Base-by-base conservation (phyloP, 2,329 filamentous ascomycete species). In the Microcyclosporella mali region DNA sequence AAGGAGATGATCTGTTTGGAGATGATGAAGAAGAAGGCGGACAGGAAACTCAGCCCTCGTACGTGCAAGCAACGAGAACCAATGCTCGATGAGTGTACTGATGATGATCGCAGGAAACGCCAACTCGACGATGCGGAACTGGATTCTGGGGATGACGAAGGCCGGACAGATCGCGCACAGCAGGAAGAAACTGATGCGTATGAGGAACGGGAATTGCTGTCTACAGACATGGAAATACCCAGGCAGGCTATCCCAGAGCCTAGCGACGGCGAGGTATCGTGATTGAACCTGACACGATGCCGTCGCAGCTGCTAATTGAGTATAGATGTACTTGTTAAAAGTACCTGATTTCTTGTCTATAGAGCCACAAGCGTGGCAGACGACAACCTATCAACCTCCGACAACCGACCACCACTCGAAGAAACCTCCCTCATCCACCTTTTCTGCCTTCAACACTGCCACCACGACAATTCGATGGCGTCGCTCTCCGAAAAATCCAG, bases 321-420 rank as follows among this genome's bases (percentile, higher is more conserved):
- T 4, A 11, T 43, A 86, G 82, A 70, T 86, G 37, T 82, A 84
- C 63, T 72, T 83, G 4, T 65, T 88, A 56, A 82, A 81, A 52
- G 73, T 90, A 2, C 85, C 85, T 21, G 74, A 77, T 16, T 89
- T 89, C 66, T 69, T 90, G 56, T 78, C 77, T 39, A 73, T 88
- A 50, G 73, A 84, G 32, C 82, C 85, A 14, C 74, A 77, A 46
- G 73, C 78, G 47, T 90, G 84, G 70, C 72, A 80, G 40, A 68
- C 78, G 31, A 76, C 79, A 34, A 79, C 72, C 2, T 90, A 84
- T 66, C 73, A 81, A 56, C 77, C 83, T 54, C 81, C 65, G 61
- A 78, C 55, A 61, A 78, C 65, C 67, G 75, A 78, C 42, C 74
- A 77, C 53, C 74, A 78, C 57, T 69, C 68, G 12, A 67, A 63